Evolutionary conservation across 2,329 filamentous ascomycete species (phyloP).

Genomic region (Colletotrichum tropicicola): DNA sequence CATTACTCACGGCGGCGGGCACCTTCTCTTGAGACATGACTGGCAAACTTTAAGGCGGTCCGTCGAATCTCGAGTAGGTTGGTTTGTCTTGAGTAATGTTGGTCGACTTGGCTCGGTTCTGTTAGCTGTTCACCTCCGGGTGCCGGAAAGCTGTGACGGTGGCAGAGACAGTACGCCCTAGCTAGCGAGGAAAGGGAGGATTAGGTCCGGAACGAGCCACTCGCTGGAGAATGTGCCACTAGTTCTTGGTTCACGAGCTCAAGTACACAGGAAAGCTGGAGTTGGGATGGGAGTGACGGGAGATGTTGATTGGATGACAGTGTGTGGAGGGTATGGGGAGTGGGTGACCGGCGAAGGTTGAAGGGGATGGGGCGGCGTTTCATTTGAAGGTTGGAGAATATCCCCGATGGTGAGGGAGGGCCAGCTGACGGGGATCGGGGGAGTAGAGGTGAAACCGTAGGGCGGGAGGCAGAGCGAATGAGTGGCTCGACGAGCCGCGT

Average conservation of each 20-base stretch:
- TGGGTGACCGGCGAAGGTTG: constrained; percentile 6
- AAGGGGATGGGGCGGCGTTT: constrained; percentile 18
- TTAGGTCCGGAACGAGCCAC: background rate
- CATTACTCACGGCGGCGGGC: constrained; percentile 8
- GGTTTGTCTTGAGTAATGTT: background rate
- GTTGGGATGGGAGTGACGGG: background rate
- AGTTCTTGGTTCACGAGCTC: background rate
- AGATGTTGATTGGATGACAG: constrained; percentile 18
- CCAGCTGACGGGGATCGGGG: constrained; percentile 20
- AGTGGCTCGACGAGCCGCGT: constrained; percentile 14
- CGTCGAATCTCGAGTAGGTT: background rate
- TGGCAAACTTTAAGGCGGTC: constrained; percentile 6
- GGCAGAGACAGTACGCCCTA: too few species aligned
- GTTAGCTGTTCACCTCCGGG: too few species aligned
- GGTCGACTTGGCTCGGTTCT: background rate
- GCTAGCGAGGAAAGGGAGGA: background rate
- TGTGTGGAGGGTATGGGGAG: background rate
- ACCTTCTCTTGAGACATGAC: constrained; percentile 13
- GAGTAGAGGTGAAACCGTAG: constrained; percentile 22
- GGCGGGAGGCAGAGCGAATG: constrained; percentile 11
- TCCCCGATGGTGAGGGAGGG: constrained; percentile 9
- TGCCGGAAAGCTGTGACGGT: too few species aligned
- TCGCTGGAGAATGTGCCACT: background rate
- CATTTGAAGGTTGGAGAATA: constrained; percentile 21
- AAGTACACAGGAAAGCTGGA: background rate